These are phyloP conservation scores for Lactifluus pinguis DNA, from an alignment of 768 basidiomycete species.

Conservation along the genomic window DNA sequence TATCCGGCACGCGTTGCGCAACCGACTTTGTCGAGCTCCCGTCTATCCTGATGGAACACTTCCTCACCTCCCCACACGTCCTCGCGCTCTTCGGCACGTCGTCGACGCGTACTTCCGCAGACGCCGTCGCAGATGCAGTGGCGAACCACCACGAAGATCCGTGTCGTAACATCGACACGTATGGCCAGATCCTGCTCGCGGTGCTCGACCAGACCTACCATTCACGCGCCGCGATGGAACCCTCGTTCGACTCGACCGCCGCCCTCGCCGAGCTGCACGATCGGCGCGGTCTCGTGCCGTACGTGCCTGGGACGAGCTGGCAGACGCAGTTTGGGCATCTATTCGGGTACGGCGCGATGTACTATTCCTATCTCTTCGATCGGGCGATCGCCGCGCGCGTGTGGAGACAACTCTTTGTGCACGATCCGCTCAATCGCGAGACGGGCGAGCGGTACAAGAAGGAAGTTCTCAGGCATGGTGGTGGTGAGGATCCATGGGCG, in stretches of 20 bases:
- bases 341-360: conserved; percentile 94
- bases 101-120: not conserved
- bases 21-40: conserved; percentile 98
- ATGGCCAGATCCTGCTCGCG: conserved; percentile 85
- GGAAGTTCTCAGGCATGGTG: conserved; percentile 72
- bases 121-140: conserved; percentile 33
- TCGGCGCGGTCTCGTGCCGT: conserved; percentile 69
- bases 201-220: conserved; percentile 87
- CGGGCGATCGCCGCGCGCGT: conserved; percentile 92
- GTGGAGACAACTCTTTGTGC: conserved; percentile 67
- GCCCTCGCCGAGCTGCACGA: conserved; percentile 54
- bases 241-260: conserved; percentile 64
- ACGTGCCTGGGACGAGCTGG: conserved; percentile 79
- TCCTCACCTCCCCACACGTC: conserved; percentile 77
- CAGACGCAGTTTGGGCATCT: conserved; percentile 96
- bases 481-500: conserved; percentile 88
- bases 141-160: conserved; percentile 70
- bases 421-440: conserved; percentile 57
- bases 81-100: conserved; percentile 66
- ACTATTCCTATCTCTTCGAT: conserved; percentile 96
- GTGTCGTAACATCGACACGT: conserved; percentile 78
- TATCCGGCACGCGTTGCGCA: conserved; percentile 93
- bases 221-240: conserved; percentile 47
- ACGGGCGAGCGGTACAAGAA: conserved; percentile 75
- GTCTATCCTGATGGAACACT: conserved; percentile 98